These are phyloP conservation scores for Crassisporium funariophilum DNA, from an alignment of 768 basidiomycete species.

Conservation along the genomic window DNA sequence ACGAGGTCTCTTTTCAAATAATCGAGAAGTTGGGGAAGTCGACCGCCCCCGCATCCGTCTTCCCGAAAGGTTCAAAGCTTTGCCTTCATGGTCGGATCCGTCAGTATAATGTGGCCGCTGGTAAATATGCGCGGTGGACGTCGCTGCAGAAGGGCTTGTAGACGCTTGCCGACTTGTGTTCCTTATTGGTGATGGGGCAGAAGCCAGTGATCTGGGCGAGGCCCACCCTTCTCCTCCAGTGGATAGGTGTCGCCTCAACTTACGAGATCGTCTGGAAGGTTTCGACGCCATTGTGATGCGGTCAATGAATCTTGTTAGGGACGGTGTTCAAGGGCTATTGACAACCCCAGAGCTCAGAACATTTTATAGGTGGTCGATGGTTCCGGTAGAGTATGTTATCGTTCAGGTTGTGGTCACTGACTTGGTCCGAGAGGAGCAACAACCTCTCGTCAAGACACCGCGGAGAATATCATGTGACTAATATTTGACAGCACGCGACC, in stretches of 20 bases:
- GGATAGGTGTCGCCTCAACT: constrained; percentile 35
- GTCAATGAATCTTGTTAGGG: no score
- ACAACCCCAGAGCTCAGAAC: no score
- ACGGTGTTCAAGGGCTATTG: no score
- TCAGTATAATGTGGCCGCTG: constrained; percentile 27
- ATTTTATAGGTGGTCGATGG: no score
- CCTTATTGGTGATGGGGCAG: constrained; percentile 23
- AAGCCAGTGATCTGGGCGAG: constrained; percentile 28
- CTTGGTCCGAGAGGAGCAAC: no score
- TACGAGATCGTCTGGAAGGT: constrained; percentile 30
- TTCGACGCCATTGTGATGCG: no score
- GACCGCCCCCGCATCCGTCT: constrained; percentile 23
- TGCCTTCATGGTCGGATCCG: constrained; percentile 33
- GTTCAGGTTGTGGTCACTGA: no score
- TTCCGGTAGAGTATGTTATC: no score
- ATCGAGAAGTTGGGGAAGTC: constrained; percentile 22
- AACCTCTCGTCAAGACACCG: no score
- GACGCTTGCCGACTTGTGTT: constrained; percentile 25
- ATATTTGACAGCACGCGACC: no score
- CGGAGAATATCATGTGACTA: no score
- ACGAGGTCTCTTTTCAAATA: constrained; percentile 30
- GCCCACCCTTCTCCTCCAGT: constrained; percentile 27
- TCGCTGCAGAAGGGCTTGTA: constrained; percentile 28
- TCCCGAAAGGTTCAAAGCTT: constrained; percentile 12
- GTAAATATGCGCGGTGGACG: constrained; percentile 17